Conservation (phyloP, 108 stramenopile species). For the Chaetoceros muelleri region DNA sequence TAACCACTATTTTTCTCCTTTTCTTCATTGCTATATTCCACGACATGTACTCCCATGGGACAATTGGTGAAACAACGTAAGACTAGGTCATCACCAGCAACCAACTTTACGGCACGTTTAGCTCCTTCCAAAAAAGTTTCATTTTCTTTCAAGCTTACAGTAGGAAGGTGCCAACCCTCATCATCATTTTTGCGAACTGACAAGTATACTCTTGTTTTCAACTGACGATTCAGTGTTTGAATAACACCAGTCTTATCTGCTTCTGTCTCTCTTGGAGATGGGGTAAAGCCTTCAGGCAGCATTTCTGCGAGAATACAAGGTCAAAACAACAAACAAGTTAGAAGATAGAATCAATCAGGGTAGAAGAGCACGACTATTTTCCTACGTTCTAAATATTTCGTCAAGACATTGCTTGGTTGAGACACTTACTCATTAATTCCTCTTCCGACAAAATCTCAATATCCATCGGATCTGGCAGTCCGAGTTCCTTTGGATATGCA, state of each 20-base stretch:
- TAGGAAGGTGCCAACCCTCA: constrained; percentile 53
- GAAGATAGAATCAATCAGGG: not conserved
- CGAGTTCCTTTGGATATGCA: constrained; percentile 54
- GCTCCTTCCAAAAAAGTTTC: constrained; percentile 56
- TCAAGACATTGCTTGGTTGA: not conserved
- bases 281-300: constrained; percentile 46
- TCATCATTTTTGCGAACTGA: constrained; percentile 27
- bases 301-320: constrained; percentile 10
- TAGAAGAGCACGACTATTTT: too few species aligned
- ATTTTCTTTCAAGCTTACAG: constrained; percentile 27
- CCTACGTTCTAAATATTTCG: too few species aligned
- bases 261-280: constrained; percentile 71
- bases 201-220: constrained; percentile 63
- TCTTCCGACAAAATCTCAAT: constrained; percentile 35
- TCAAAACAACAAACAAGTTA: not conserved
- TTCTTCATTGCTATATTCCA: constrained; percentile 23
- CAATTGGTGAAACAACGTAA: constrained; percentile 52
- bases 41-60: constrained; percentile 57
- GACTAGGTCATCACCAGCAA: constrained; percentile 28
- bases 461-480: constrained; percentile 27
- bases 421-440: constrained; percentile 43
- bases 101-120: constrained; percentile 19
- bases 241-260: constrained; percentile 61
- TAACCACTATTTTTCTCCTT: constrained; percentile 8
- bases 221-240: constrained; percentile 49